phyloP scores from a whole-genome alignment of 306 rosid species.

The Cajanus cajan region DNA sequence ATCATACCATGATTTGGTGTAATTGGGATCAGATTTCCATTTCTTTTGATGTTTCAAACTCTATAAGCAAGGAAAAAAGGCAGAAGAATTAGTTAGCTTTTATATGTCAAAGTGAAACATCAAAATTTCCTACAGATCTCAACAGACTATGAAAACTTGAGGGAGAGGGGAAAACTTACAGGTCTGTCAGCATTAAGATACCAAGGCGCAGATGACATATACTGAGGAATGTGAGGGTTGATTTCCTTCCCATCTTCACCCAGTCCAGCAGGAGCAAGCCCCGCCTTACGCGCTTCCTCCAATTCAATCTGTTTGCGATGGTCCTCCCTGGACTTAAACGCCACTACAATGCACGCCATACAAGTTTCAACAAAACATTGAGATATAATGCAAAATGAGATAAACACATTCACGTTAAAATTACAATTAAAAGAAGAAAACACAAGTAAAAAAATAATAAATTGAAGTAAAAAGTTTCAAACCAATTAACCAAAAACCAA shows the following conservation, averaged over 20 bases:
- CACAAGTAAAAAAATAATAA: too few relatives aligned
- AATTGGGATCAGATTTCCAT: slow-evolving; percentile 31
- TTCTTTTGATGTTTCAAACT: slow-evolving; percentile 39
- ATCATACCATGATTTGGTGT: slow-evolving; percentile 26
- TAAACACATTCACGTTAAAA: background rate
- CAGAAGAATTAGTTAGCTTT: background rate
- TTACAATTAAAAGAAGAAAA: background rate
- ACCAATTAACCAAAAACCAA: background rate
- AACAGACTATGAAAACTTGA: background rate
- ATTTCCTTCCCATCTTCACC: slow-evolving; percentile 36
- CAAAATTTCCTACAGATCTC: background rate
- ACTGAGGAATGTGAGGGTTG: slow-evolving; percentile 31
- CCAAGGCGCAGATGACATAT: slow-evolving; percentile 26
- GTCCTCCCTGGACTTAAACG: slow-evolving; percentile 34
- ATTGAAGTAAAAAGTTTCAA: background rate
- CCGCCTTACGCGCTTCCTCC: slow-evolving; percentile 29
- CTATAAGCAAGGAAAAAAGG: background rate
- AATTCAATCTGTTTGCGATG: slow-evolving; percentile 32
- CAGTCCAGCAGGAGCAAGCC: slow-evolving; percentile 27
- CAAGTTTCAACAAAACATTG: background rate
- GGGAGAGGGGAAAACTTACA: background rate
- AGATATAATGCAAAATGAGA: background rate
- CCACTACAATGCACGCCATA: slow-evolving; percentile 17
- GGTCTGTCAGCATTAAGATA: slow-evolving; percentile 34
- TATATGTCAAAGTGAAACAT: background rate